Conservation (phyloP, 371 early-diverging fungal genomes). For the Haplosporangium sp. region DNA sequence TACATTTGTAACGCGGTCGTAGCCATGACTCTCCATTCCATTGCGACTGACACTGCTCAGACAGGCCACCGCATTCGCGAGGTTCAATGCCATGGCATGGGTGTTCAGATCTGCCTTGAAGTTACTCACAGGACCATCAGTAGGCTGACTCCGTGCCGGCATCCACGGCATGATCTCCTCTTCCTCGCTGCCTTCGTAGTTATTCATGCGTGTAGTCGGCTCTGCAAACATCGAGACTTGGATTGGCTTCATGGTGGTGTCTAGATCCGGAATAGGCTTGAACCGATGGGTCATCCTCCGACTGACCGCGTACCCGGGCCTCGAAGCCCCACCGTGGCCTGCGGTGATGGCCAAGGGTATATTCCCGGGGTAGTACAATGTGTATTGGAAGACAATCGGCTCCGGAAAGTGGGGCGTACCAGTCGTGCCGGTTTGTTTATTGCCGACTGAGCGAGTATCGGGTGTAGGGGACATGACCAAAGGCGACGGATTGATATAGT, state of each 20-base stretch:
- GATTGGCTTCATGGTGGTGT: neutral
- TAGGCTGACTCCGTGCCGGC: constrained; percentile 26
- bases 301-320: constrained; percentile 17
- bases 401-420: constrained; percentile 8
- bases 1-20: neutral
- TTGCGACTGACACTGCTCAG: constrained; percentile 1
- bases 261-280: constrained; percentile 18
- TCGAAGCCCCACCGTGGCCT: constrained; percentile 29
- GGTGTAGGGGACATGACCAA: neutral
- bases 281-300: constrained; percentile 36
- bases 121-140: constrained; percentile 17
- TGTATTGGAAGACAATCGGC: constrained; percentile 43
- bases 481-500: neutral
- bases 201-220: neutral
- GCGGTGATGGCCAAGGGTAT: constrained; percentile 42
- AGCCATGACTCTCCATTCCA: neutral
- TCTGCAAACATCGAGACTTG: constrained; percentile 15
- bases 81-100: constrained; percentile 29
- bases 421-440: neutral
- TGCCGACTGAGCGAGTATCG: neutral
- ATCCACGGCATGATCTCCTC: constrained; percentile 28
- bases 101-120: constrained; percentile 45
- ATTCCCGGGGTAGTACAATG: constrained; percentile 48
- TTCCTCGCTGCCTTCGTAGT: neutral
- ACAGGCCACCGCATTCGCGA: constrained; percentile 39